Evolutionary conservation across 306 rosid genomes (phyloP), one percentile per base, ranked within the genome.

Genomic region (Castanopsis chinensis): DNA sequence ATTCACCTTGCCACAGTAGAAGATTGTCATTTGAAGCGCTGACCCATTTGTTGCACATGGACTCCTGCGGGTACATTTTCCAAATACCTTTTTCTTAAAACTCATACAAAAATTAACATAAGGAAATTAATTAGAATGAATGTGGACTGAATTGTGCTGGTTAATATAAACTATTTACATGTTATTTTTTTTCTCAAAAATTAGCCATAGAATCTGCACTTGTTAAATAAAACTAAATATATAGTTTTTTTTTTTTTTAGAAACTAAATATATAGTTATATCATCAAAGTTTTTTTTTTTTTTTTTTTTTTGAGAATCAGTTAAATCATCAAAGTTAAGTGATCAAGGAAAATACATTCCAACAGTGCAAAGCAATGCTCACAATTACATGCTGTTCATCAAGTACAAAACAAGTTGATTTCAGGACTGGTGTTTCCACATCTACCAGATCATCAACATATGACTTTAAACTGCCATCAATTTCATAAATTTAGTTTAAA

Each of bases 1-100:
- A 71, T 96, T 96, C 88, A 96, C 98, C 87, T 96, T 96, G 79
- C 99, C 99, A 43, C 94, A 83, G 85, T 91, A 96, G 94, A 96
- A 93, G 82, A 93, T 93, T 23, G 99, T 90, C 99, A 96, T 89
- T 85, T 96, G 97, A 78, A 88, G 92, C 81, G 82, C 61, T 54
- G 85, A 67, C 33, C 85, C 90, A 77, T 87, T 84, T 32, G 87
- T 75, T 81, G 85, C 86, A 72, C 90, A 85, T 6, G 78, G 90
- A 74, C 76, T 90, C 76, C 98, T 96, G 92, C 54, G 76, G 69
- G 80, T 92, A 89, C 59, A 81, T 85, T 45, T 69, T 67, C 74
- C 74, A 82, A 45, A 21, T 43, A 85, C 69, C 69, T 73, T 6
- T 25, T 63, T 43, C 59, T 57, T 70, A 52, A 74, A 45, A 64